phyloP scores from a whole-genome alignment of 2,329 filamentous ascomycete genomes.

The Neonectria neomacrospora region DNA sequence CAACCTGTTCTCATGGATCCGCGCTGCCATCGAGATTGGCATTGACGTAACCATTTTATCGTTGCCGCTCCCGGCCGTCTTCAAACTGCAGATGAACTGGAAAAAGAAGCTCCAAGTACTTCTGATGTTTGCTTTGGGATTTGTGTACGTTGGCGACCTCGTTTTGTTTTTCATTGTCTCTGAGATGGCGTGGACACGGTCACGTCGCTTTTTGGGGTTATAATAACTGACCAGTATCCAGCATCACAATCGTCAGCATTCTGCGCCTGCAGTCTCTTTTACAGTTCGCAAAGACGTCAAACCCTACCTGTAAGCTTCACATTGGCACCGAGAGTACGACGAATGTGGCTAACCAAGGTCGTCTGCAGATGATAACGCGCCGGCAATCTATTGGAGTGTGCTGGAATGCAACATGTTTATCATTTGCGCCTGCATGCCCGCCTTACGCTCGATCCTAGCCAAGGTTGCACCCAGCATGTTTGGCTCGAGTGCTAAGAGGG shows the following conservation, averaged over 20 bases:
- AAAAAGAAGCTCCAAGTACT: slow-evolving; percentile 24
- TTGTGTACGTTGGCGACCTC: slow-evolving; percentile 4
- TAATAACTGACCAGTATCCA: background rate
- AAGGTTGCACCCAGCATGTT: slow-evolving; percentile 17
- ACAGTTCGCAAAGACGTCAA: slow-evolving; percentile 3
- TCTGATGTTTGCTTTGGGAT: slow-evolving; percentile 20
- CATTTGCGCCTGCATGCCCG: slow-evolving; percentile 22
- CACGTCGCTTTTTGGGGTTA: background rate
- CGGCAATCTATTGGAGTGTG: slow-evolving; percentile 27
- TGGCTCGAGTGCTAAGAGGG: slow-evolving; percentile 13
- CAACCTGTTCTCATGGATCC: slow-evolving; percentile 28
- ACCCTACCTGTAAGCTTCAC: slow-evolving; percentile 1
- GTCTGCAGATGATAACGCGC: slow-evolving; percentile 17
- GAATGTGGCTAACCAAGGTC: background rate
- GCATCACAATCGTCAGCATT: slow-evolving; percentile 13
- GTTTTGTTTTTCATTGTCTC: background rate
- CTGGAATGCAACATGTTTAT: slow-evolving; percentile 26
- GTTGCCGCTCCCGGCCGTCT: slow-evolving; percentile 14
- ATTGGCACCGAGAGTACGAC: background rate
- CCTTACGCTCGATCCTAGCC: slow-evolving; percentile 14
- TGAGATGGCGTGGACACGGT: no score
- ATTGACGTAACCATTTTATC: slow-evolving; percentile 20
- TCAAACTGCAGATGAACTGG: slow-evolving; percentile 24
- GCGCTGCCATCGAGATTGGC: slow-evolving; percentile 24
- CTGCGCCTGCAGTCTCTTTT: slow-evolving; percentile 4